These are phyloP conservation scores for Eimeria maxima DNA, from an alignment of 169 alveolate genomes.

Conservation along the genomic window DNA sequence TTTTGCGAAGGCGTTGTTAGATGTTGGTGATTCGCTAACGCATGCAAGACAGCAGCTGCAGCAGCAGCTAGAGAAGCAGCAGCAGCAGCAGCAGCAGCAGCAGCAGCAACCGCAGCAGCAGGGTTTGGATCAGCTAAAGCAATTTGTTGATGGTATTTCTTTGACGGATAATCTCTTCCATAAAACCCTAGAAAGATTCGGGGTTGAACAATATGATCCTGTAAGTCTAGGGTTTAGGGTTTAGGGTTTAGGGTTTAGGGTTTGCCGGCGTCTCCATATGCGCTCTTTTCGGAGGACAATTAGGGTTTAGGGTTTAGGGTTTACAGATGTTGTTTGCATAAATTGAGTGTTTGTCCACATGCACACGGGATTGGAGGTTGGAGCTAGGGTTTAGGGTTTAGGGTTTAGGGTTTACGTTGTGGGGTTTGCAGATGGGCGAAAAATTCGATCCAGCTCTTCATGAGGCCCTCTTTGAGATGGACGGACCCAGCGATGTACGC, in stretches of 20 bases:
- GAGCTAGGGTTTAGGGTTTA: constrained; percentile 50
- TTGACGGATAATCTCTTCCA: constrained; percentile 94
- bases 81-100: constrained; percentile 79
- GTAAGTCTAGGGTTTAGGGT: constrained; percentile 53
- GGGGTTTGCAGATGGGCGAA: constrained; percentile 87
- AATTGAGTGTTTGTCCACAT: background rate
- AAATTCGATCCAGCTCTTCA: constrained; percentile 95
- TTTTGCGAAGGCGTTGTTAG: constrained; percentile 94
- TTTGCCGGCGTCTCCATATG: background rate
- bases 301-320: constrained; percentile 42
- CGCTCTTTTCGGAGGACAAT: background rate
- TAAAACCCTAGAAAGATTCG: constrained; percentile 86
- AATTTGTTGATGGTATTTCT: constrained; percentile 89
- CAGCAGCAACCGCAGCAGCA: constrained; percentile 70
- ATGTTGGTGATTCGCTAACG: constrained; percentile 93
- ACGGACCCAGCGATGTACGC: constrained; percentile 87
- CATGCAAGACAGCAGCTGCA: constrained; percentile 87
- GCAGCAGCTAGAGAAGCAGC: constrained; percentile 40
- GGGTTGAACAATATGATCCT: constrained; percentile 70
- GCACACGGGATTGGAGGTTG: background rate
- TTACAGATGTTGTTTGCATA: background rate
- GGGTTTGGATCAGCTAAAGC: constrained; percentile 62
- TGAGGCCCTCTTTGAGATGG: constrained; percentile 95
- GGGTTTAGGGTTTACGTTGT: constrained; percentile 53
- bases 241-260: constrained; percentile 33